These are phyloP conservation scores for Flaveria trinervia DNA, from an alignment of 129 eudicot genomes.

Conservation along the genomic window DNA sequence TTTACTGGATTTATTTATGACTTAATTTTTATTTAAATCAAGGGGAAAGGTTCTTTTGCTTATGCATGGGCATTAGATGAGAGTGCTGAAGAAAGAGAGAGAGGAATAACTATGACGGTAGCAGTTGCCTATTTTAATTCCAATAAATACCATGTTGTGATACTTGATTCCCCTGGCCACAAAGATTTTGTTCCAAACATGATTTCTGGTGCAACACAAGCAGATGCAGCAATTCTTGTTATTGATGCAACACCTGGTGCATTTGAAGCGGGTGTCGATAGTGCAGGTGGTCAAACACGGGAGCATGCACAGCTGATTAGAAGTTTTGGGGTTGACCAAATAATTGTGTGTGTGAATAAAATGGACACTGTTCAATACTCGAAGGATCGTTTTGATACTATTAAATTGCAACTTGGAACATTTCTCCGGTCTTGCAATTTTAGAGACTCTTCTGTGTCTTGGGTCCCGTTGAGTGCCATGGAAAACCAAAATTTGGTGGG, in stretches of 20 bases:
- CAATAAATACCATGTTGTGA: slow-evolving; percentile 67
- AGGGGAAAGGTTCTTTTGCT: slow-evolving; percentile 99
- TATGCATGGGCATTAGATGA: slow-evolving; percentile 99
- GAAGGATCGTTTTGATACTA: slow-evolving; percentile 70
- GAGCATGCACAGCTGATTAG: slow-evolving; percentile 97
- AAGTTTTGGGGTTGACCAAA: slow-evolving; percentile 95
- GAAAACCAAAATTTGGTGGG: slow-evolving; percentile 88
- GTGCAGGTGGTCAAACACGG: slow-evolving; percentile 82
- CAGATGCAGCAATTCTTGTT: slow-evolving; percentile 95
- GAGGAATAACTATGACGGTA: slow-evolving; percentile 98
- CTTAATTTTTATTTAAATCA: slow-evolving; percentile 15
- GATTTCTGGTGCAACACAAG: slow-evolving; percentile 99
- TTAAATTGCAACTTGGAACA: slow-evolving; percentile 70
- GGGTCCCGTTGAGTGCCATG: slow-evolving; percentile 96
- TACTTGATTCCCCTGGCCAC: slow-evolving; percentile 97
- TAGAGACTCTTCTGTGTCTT: slow-evolving; percentile 65
- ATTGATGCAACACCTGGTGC: slow-evolving; percentile 89
- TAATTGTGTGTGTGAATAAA: slow-evolving; percentile 78
- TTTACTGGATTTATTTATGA: slow-evolving; percentile 20
- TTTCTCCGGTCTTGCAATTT: slow-evolving; percentile 85
- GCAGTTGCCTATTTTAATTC: slow-evolving; percentile 88
- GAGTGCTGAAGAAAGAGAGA: slow-evolving; percentile 94
- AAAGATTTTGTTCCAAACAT: slow-evolving; percentile 96
- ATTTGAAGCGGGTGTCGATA: slow-evolving; percentile 87
- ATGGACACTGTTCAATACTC: slow-evolving; percentile 88